Evolutionary conservation across 1,284 basidiomycete genomes (phyloP).

Genomic region (Boletus smithii): DNA sequence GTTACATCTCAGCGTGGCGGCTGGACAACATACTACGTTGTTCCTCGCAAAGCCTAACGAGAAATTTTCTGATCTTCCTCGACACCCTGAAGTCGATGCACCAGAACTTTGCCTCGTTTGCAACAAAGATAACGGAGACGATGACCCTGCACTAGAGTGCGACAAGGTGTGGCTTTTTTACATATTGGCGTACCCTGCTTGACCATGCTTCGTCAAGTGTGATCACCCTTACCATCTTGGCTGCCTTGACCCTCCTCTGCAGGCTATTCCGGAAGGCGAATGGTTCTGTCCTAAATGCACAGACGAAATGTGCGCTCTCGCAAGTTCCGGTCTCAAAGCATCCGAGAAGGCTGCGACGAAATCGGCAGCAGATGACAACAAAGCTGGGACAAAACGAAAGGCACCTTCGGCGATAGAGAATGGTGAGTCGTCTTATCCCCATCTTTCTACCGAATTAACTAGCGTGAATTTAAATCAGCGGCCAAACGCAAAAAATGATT

Average conservation of each 20-base stretch:
- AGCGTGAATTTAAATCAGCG: conserved; percentile 10
- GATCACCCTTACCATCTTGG: conserved; percentile 84
- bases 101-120: conserved; percentile 75
- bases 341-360: conserved; percentile 5
- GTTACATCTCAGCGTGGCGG: conserved; percentile 58
- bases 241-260: conserved; percentile 79
- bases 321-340: conserved; percentile 13
- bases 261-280: conserved; percentile 79
- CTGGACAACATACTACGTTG: conserved; percentile 82
- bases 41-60: conserved; percentile 73
- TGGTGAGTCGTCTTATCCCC: conserved; percentile 14
- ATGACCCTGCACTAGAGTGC: conserved; percentile 72
- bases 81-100: conserved; percentile 74
- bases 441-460: not conserved
- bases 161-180: conserved; percentile 63
- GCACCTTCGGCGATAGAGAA: conserved; percentile 23
- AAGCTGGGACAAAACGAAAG: conserved; percentile 27
- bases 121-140: conserved; percentile 60
- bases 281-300: conserved; percentile 85
- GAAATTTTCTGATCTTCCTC: conserved; percentile 66
- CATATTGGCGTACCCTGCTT: not conserved
- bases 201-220: conserved; percentile 51
- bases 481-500: conserved; percentile 32
- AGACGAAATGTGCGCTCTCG: conserved; percentile 27
- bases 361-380: conserved; percentile 6